These are phyloP conservation scores for Tolypocladium tropicale DNA, from an alignment of 2,329 filamentous ascomycete genomes.

Conservation along the genomic window DNA sequence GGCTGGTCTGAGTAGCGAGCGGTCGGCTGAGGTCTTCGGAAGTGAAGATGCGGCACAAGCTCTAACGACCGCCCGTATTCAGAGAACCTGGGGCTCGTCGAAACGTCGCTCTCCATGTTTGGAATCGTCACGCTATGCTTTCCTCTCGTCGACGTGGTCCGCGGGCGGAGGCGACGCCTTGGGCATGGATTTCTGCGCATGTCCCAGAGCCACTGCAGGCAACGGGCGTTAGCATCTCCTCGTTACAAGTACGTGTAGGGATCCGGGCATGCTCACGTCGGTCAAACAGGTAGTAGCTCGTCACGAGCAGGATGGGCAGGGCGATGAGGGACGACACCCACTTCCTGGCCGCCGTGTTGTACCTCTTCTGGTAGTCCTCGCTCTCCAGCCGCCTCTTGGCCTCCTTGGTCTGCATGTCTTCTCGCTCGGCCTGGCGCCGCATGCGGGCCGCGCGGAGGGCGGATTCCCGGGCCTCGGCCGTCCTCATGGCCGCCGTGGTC, in stretches of 20 bases:
- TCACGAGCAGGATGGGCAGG: conserved; percentile 43
- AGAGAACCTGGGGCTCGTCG: background rate
- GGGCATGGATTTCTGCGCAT: conserved; percentile 17
- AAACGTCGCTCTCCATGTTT: background rate
- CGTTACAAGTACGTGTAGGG: too few relatives aligned
- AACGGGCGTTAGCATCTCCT: background rate
- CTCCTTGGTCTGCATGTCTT: conserved; percentile 9
- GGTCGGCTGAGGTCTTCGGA: background rate
- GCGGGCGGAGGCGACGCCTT: background rate
- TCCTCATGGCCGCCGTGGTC: conserved; percentile 6
- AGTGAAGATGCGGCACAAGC: background rate
- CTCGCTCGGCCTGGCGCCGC: conserved; percentile 7
- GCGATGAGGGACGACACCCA: conserved; percentile 39
- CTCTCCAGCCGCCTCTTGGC: conserved; percentile 9
- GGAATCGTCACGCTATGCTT: background rate
- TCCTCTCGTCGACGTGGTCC: background rate
- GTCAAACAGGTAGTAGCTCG: conserved; percentile 44
- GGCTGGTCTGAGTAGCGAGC: background rate
- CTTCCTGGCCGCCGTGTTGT: conserved; percentile 32
- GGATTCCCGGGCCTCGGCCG: conserved; percentile 12
- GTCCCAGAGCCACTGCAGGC: conserved; percentile 19
- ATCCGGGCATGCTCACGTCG: conserved; percentile 25
- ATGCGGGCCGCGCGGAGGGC: conserved; percentile 12
- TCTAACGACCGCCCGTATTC: background rate
- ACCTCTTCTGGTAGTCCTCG: conserved; percentile 30